These are phyloP conservation scores for Malassezia brasiliensis DNA, from an alignment of 1,284 basidiomycete genomes.

Conservation along the genomic window DNA sequence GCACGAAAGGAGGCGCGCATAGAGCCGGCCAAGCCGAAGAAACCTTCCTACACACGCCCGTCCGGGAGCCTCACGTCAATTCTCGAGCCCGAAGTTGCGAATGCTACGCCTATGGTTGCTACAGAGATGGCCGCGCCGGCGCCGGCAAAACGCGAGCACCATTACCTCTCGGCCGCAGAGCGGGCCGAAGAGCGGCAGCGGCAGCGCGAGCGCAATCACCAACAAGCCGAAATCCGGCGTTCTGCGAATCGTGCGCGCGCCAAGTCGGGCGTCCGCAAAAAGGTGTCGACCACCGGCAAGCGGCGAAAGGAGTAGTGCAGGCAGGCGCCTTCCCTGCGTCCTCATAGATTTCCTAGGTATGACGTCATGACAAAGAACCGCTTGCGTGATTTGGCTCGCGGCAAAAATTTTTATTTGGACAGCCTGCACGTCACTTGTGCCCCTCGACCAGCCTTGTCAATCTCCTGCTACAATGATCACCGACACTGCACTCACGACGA, in stretches of 20 bases:
- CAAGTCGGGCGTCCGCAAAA: background rate
- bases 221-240: conserved; percentile 11
- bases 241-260: conserved; percentile 1
- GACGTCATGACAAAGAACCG: background rate
- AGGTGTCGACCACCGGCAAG: background rate
- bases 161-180: conserved; percentile 12
- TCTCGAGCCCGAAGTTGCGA: conserved; percentile 13
- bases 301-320: background rate
- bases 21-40: background rate
- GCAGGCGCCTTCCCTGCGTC: background rate
- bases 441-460: too few species aligned
- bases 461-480: conserved; percentile 12
- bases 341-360: too few species aligned
- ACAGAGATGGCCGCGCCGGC: background rate
- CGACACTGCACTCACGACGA: conserved; percentile 4
- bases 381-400: conserved; percentile 11
- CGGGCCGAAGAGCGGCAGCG: conserved; percentile 10
- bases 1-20: background rate
- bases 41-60: background rate
- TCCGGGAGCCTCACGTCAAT: conserved; percentile 15
- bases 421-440: too few species aligned
- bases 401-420: background rate
- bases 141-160: background rate
- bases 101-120: background rate
- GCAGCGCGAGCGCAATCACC: conserved; percentile 11